phyloP scores from a whole-genome alignment of 2,329 filamentous ascomycete genomes.

The Thelonectria blattea region DNA sequence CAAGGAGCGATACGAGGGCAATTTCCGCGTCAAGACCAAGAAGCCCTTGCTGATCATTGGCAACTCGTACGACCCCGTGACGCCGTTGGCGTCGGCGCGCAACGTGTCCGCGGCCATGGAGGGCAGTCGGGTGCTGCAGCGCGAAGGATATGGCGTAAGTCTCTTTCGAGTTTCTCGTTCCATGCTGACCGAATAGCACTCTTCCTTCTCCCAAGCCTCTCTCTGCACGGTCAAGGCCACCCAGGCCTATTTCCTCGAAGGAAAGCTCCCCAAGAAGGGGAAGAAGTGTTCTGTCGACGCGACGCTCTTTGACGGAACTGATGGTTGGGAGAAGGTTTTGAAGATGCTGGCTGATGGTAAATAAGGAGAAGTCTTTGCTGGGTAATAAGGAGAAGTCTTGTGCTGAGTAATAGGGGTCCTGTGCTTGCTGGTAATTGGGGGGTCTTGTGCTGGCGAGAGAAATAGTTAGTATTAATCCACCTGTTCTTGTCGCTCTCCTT shows the following conservation, averaged over 20 bases:
- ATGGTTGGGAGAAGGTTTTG: slow-evolving; percentile 27
- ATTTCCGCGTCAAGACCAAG: slow-evolving; percentile 42
- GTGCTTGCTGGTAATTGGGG: too few species aligned
- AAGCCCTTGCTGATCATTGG: slow-evolving; percentile 47
- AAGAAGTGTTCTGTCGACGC: slow-evolving; percentile 25
- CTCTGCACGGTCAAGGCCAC: slow-evolving; percentile 23
- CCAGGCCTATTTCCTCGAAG: slow-evolving; percentile 27
- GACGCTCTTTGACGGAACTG: slow-evolving; percentile 15
- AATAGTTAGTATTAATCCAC: neutral
- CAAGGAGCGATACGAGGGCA: slow-evolving; percentile 43
- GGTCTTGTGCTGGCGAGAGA: too few species aligned
- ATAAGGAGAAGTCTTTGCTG: too few species aligned
- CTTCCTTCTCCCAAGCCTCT: slow-evolving; percentile 24
- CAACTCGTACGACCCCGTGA: slow-evolving; percentile 47
- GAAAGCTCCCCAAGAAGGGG: slow-evolving; percentile 20
- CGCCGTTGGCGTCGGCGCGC: slow-evolving; percentile 45
- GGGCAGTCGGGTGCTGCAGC: slow-evolving; percentile 46
- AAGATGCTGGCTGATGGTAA: neutral
- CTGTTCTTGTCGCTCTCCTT: neutral
- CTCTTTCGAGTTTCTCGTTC: neutral
- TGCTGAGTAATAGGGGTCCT: too few species aligned
- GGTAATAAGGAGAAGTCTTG: too few species aligned
- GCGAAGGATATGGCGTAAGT: slow-evolving; percentile 47
- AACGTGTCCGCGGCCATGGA: slow-evolving; percentile 46
- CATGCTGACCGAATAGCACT: slow-evolving; percentile 12